These are phyloP conservation scores for Narthecium ossifragum DNA, from an alignment of 106 monocot species.

Conservation along the genomic window DNA sequence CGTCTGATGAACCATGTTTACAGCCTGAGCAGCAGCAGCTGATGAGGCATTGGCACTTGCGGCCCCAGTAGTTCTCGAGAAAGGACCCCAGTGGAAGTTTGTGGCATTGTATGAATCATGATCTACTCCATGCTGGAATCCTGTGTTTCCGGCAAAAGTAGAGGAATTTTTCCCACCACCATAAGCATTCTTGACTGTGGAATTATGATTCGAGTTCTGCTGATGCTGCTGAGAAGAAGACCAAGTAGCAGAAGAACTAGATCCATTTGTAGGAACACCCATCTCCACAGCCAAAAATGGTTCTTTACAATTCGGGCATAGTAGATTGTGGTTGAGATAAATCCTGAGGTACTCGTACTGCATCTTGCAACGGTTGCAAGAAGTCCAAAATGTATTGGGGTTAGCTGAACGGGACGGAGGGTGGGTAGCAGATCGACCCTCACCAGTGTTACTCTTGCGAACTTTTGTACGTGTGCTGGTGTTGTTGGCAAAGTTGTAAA, in stretches of 20 bases:
- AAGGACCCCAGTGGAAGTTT: slow-evolving; percentile 32
- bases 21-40: slow-evolving; percentile 25
- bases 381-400: slow-evolving; percentile 46
- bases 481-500: slow-evolving; percentile 9
- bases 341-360: slow-evolving; percentile 49
- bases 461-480: background rate
- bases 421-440: background rate
- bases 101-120: slow-evolving; percentile 1
- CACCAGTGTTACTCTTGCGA: background rate
- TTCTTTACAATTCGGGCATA: slow-evolving; percentile 40
- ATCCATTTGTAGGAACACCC: slow-evolving; percentile 14
- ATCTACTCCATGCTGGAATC: slow-evolving; percentile 1
- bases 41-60: slow-evolving; percentile 35
- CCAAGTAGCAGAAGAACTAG: slow-evolving; percentile 1
- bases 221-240: slow-evolving; percentile 7
- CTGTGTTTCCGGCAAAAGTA: slow-evolving; percentile 6
- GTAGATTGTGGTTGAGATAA: slow-evolving; percentile 46
- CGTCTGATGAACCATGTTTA: slow-evolving; percentile 34
- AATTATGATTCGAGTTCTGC: slow-evolving; percentile 9
- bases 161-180: background rate
- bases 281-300: slow-evolving; percentile 38
- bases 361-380: slow-evolving; percentile 42
- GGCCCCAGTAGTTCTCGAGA: slow-evolving; percentile 27
- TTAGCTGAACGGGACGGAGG: background rate
- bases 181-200: slow-evolving; percentile 9